phyloP scores from a whole-genome alignment of 2,329 filamentous ascomycete genomes.

The Clonostachys rhizophaga region DNA sequence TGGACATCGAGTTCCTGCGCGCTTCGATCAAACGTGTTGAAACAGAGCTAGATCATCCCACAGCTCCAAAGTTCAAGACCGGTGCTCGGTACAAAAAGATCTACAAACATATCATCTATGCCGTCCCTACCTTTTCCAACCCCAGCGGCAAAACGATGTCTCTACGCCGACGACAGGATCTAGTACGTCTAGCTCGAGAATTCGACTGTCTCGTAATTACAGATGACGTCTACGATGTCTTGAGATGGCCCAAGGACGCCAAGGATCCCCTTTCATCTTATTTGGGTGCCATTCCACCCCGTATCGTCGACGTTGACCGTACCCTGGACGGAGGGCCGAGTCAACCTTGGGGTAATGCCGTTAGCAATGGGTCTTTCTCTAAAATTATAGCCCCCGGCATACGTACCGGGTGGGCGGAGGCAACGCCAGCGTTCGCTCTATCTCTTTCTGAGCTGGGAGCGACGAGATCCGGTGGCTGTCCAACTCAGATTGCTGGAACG shows the following conservation, averaged over 20 bases:
- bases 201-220: constrained; percentile 62
- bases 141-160: constrained; percentile 64
- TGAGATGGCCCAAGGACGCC: constrained; percentile 47
- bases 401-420: constrained; percentile 50
- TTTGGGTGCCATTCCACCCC: constrained; percentile 30
- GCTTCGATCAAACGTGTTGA: not conserved
- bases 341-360: constrained; percentile 56
- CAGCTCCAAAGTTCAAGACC: constrained; percentile 38
- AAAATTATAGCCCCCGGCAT: constrained; percentile 61
- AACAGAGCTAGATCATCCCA: not conserved
- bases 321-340: constrained; percentile 34
- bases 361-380: constrained; percentile 64
- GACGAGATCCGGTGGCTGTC: constrained; percentile 4
- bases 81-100: constrained; percentile 50
- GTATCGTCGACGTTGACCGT: constrained; percentile 36
- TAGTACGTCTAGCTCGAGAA: constrained; percentile 56
- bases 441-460: constrained; percentile 2
- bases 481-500: constrained; percentile 3
- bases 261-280: not conserved
- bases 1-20: constrained; percentile 10
- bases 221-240: constrained; percentile 70
- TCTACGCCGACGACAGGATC: constrained; percentile 43
- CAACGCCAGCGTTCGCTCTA: constrained; percentile 1
- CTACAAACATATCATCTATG: constrained; percentile 65
- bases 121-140: constrained; percentile 66